A percentile compares a stretch with the other conserved stretches of the same genome.
These are phyloP conservation scores for Colletotrichum neosansevieriae DNA, from an alignment of 2,329 filamentous ascomycete species.

Conservation along the genomic window DNA sequence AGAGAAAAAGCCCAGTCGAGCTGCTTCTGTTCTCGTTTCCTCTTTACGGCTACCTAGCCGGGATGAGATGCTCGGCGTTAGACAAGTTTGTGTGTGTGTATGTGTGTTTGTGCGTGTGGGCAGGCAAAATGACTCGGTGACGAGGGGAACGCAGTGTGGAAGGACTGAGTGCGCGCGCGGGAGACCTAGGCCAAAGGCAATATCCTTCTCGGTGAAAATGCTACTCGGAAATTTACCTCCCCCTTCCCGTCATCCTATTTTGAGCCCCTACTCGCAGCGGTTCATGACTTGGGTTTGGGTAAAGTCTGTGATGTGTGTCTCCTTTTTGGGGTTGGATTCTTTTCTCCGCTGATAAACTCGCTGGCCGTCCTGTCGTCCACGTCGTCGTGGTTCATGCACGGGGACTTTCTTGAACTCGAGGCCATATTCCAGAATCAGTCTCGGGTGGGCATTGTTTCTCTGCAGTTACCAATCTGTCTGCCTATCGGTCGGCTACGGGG, in stretches of 20 bases:
- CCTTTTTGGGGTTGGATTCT: not conserved
- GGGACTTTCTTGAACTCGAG: no score
- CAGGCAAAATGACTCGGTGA: conserved; percentile 17
- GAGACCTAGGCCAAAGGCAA: conserved; percentile 12
- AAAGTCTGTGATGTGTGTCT: not conserved
- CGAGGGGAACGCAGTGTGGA: not conserved
- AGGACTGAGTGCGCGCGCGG: not conserved
- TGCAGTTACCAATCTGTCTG: not conserved
- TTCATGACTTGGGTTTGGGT: conserved; percentile 5
- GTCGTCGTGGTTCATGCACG: not conserved
- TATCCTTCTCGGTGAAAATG: not conserved
- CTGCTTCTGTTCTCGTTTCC: conserved; percentile 2
- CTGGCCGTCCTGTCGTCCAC: not conserved
- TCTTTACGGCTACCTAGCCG: not conserved
- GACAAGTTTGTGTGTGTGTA: not conserved
- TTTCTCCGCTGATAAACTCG: not conserved
- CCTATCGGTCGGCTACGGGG: not conserved
- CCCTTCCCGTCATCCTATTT: conserved; percentile 19
- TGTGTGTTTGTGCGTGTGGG: no score
- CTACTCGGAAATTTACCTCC: conserved; percentile 4
- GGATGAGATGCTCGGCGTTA: conserved; percentile 2
- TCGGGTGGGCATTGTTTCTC: not conserved
- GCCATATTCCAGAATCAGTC: not conserved
- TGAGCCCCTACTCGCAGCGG: conserved; percentile 1
- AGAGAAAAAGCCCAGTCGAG: conserved; percentile 3